Evolutionary conservation across 257 asterid genomes (phyloP).

Genomic region (Dorcoceras hygrometricum): DNA sequence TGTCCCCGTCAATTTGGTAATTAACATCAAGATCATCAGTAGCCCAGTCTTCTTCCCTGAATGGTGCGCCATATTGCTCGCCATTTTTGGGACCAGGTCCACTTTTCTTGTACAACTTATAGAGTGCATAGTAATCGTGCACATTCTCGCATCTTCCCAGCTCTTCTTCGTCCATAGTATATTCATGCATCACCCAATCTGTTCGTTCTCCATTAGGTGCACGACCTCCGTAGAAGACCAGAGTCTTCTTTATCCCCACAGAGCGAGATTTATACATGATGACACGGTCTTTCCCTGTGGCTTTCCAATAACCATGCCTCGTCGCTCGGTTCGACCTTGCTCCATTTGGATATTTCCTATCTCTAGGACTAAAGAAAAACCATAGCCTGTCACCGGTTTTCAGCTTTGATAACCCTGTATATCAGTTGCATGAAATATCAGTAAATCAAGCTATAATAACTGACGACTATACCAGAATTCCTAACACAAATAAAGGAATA

Average conservation of each 20-base stretch:
- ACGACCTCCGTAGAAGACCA: slow-evolving; percentile 84
- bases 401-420: slow-evolving; percentile 72
- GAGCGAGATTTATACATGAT: slow-evolving; percentile 58
- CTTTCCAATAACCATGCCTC: slow-evolving; percentile 90
- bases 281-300: slow-evolving; percentile 84
- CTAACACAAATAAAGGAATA: neutral
- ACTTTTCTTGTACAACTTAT: slow-evolving; percentile 88
- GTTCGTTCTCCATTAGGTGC: slow-evolving; percentile 90
- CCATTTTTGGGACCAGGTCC: slow-evolving; percentile 99
- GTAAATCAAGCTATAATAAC: slow-evolving; percentile 19
- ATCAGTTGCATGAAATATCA: slow-evolving; percentile 15
- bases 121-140: slow-evolving; percentile 70
- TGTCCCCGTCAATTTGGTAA: slow-evolving; percentile 29
- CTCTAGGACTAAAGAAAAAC: slow-evolving; percentile 92
- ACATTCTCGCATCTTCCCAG: slow-evolving; percentile 51
- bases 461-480: neutral
- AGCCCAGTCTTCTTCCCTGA: slow-evolving; percentile 90
- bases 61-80: slow-evolving; percentile 93
- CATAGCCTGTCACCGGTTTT: slow-evolving; percentile 90
- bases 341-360: slow-evolving; percentile 84
- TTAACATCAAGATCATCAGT: slow-evolving; percentile 43
- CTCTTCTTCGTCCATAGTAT: slow-evolving; percentile 80
- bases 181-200: slow-evolving; percentile 99
- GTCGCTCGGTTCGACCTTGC: slow-evolving; percentile 82
- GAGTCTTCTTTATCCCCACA: slow-evolving; percentile 86